Base-by-base conservation (phyloP, 1,139 yeast species). In the Geotrichum candidum region DNA sequence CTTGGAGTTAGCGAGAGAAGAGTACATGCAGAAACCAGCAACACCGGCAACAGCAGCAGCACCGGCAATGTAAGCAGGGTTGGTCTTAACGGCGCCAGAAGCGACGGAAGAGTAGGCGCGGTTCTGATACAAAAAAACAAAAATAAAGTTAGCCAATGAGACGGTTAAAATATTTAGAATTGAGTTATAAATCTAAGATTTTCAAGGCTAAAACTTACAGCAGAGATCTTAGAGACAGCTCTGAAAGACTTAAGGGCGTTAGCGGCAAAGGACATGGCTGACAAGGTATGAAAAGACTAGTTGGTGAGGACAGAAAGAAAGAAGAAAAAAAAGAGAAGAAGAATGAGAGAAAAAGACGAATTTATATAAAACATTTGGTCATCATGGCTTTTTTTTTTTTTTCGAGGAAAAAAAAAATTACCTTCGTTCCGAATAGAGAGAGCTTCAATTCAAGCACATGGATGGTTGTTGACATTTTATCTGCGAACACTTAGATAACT, bases 31-130 rank as follows among this genome's bases (percentile, higher is more conserved):
- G 35, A 41, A 57, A 31, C 58, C 57, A 35, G 54, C 56, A 22
- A 55, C 33, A 23, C 46, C 54, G 23, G 57, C 48, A 51, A 56
- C 38, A 23, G 61, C 63, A 38, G 58, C 60, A 51, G 61, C 57
- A 29, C 51, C 45, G 52, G 57, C 52, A 51, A 53, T 45, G 51
- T 45, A 52, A 35, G 57, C n/a, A 45, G 61, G 23, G 38, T 55
- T 52, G 29, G 63, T 46, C 53, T 46, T 58, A 18, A 48, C n/a
- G 48, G 48, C 48, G 23, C 48, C 48, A 22, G 53, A 27, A 11
- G 59, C 53, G 41, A 58, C 35, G 22, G 53, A 33, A 25, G 58
- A 48, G 50, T n/a, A 51, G n/a, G 54, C 52, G n/a, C 58, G 52
- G 38, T 13, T 31, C 25, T 33, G 38, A 11, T 50, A 33, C 2